These are phyloP conservation scores for Alnus rubra DNA, from an alignment of 306 rosid species.

Conservation along the genomic window DNA sequence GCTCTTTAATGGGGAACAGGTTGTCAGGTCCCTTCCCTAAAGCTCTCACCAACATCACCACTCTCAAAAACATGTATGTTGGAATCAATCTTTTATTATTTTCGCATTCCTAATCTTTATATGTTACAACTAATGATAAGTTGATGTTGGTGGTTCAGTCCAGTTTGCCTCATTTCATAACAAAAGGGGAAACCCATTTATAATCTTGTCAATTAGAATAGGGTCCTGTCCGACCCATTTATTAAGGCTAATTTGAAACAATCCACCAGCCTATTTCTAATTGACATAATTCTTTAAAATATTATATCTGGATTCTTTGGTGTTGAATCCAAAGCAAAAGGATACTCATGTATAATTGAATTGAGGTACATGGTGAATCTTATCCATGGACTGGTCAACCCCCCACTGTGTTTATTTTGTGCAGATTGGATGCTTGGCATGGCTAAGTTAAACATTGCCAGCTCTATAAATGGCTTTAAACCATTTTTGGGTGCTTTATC, in stretches of 20 bases:
- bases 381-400: neutral
- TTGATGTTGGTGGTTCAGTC: neutral
- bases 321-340: neutral
- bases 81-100: slow-evolving; percentile 16
- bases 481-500: slow-evolving; percentile 10
- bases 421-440: neutral
- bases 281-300: neutral
- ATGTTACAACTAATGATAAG: neutral
- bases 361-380: neutral
- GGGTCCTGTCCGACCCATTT: neutral
- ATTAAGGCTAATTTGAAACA: neutral
- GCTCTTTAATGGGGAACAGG: slow-evolving; percentile 82
- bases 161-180: neutral
- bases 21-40: slow-evolving; percentile 91
- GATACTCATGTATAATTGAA: neutral
- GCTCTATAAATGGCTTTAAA: slow-evolving; percentile 16
- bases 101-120: slow-evolving; percentile 12
- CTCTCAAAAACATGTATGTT: slow-evolving; percentile 82
- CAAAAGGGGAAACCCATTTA: neutral
- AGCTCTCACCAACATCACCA: slow-evolving; percentile 74
- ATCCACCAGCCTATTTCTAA: neutral
- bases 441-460: slow-evolving; percentile 10
- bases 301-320: neutral
- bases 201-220: neutral
- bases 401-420: neutral